These are phyloP conservation scores for Trypanosoma platydactyli DNA, from an alignment of 208 protist species.

Conservation along the genomic window DNA sequence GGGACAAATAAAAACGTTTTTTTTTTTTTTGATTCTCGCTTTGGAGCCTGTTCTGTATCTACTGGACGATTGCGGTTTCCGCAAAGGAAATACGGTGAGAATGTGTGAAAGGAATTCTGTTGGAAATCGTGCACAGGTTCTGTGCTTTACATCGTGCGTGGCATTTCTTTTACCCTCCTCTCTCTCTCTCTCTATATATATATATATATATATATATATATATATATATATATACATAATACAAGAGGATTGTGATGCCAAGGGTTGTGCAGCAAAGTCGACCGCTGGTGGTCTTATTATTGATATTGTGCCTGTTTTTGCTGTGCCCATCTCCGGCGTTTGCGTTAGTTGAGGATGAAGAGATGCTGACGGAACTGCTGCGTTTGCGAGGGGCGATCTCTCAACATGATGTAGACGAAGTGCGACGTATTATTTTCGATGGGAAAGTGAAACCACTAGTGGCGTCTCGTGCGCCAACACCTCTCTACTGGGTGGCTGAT, in stretches of 20 bases:
- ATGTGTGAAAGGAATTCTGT: too few relatives aligned
- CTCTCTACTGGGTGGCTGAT: slow-evolving; percentile 30
- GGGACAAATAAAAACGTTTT: not conserved
- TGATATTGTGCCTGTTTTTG: slow-evolving; percentile 4
- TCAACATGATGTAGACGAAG: slow-evolving; percentile 16
- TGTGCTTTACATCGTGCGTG: too few relatives aligned
- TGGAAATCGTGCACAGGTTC: too few relatives aligned
- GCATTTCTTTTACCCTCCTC: slow-evolving; percentile 12
- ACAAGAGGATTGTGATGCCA: not conserved
- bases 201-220: too few relatives aligned
- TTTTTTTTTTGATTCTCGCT: slow-evolving; percentile 4
- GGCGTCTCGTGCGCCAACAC: slow-evolving; percentile 3
- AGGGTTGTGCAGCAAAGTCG: not conserved
- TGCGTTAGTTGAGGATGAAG: slow-evolving; percentile 17
- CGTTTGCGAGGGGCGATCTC: slow-evolving; percentile 15
- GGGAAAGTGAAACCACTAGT: not conserved
- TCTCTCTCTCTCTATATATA: not conserved
- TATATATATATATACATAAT: not conserved
- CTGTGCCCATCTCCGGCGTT: not conserved
- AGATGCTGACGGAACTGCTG: not conserved
- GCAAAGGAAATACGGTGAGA: too few relatives aligned
- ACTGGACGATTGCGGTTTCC: too few relatives aligned
- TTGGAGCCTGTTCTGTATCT: too few relatives aligned
- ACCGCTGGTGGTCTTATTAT: not conserved
- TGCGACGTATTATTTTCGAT: slow-evolving; percentile 16